Evolutionary conservation across 1,284 basidiomycete genomes (phyloP).

Genomic region (Sporisorium exsertum): DNA sequence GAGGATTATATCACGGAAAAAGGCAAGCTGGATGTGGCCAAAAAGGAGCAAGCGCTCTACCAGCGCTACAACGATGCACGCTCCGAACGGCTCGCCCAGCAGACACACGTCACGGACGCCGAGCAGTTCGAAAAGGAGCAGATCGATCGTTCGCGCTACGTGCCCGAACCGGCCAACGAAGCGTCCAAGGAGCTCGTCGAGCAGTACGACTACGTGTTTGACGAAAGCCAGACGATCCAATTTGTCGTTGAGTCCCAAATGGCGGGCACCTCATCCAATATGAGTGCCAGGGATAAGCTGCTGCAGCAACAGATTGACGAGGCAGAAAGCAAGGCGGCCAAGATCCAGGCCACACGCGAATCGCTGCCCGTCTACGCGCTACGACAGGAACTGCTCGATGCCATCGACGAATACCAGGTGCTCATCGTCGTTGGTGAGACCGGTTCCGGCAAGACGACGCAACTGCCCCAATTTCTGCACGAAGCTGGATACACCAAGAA

Average conservation of each 20-base stretch:
- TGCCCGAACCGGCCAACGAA: constrained; percentile 77
- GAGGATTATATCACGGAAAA: constrained; percentile 95
- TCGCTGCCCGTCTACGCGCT: constrained; percentile 66
- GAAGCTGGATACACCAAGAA: constrained; percentile 93
- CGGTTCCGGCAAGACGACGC: constrained; percentile 97
- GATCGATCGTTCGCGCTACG: constrained; percentile 78
- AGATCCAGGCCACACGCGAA: constrained; percentile 65
- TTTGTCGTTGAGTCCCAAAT: constrained; percentile 84
- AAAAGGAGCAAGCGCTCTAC: constrained; percentile 92
- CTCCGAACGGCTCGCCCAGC: constrained; percentile 72
- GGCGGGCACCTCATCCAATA: constrained; percentile 40
- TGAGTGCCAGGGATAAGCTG: constrained; percentile 88
- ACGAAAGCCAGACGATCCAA: constrained; percentile 94
- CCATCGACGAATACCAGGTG: constrained; percentile 86
- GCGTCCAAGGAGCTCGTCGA: constrained; percentile 43
- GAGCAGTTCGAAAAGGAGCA: constrained; percentile 91
- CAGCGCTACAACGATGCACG: constrained; percentile 82
- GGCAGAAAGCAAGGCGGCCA: constrained; percentile 76
- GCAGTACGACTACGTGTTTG: constrained; percentile 94
- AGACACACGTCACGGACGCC: constrained; percentile 92
- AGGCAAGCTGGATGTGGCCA: constrained; percentile 97
- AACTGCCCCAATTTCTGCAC: constrained; percentile 96
- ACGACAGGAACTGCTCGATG: constrained; percentile 74
- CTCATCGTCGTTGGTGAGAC: constrained; percentile 72
- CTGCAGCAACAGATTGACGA: constrained; percentile 89